These are phyloP conservation scores for Tylopilus balloui DNA, from an alignment of 768 basidiomycete genomes.

Conservation along the genomic window DNA sequence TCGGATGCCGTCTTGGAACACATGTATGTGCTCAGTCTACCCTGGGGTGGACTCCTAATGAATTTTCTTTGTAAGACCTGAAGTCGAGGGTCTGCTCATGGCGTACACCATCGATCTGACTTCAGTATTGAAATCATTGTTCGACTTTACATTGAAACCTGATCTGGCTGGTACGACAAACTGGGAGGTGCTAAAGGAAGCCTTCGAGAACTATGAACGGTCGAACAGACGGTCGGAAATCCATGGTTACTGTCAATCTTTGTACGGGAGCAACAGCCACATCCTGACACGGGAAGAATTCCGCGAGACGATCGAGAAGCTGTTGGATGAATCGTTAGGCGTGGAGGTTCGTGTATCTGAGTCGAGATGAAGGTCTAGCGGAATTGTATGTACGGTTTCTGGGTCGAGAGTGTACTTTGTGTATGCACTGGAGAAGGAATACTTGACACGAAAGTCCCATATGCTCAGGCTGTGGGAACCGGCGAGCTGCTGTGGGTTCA, in stretches of 20 bases:
- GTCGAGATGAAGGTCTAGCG: no score
- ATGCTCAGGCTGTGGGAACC: no score
- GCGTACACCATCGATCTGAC: conserved; percentile 4
- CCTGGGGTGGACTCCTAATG: background rate
- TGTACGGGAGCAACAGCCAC: background rate
- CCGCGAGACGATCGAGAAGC: background rate
- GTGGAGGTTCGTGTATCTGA: no score
- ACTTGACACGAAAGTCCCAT: no score
- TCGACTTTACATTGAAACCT: conserved; percentile 5
- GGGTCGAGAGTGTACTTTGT: no score
- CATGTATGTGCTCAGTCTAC: background rate
- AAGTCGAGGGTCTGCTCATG: conserved; percentile 3
- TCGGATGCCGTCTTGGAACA: background rate
- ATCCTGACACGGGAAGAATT: background rate
- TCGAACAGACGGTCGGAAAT: background rate
- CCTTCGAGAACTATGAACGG: conserved; percentile 2
- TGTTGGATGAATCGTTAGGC: background rate
- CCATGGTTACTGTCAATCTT: background rate
- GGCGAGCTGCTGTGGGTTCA: no score
- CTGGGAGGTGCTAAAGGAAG: conserved; percentile 4
- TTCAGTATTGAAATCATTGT: background rate
- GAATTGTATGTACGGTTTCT: no score
- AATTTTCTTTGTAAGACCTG: background rate
- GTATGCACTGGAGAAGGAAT: no score
- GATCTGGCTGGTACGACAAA: conserved; percentile 4